These are phyloP conservation scores for Sporisorium iseilematis-ciliati DNA, from an alignment of 1,284 basidiomycete genomes.

Conservation along the genomic window DNA sequence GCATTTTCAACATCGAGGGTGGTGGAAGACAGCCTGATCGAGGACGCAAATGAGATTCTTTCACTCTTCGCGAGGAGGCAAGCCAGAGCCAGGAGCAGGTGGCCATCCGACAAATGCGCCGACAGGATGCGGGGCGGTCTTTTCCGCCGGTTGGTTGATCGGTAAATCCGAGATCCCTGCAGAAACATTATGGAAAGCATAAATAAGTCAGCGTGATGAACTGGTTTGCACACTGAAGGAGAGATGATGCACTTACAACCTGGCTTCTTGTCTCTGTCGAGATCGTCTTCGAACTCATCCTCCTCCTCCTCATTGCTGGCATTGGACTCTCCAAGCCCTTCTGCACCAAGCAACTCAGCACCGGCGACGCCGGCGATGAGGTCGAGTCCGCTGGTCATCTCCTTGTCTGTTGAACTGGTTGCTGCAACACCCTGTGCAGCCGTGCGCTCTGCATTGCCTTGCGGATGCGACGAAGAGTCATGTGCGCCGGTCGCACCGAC, in stretches of 20 bases:
- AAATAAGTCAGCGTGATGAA: conserved; percentile 3
- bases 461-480: conserved; percentile 8
- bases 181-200: not conserved
- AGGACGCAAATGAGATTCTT: not conserved
- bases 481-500: conserved; percentile 8
- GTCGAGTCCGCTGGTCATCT: conserved; percentile 46
- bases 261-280: conserved; percentile 32
- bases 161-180: conserved; percentile 51
- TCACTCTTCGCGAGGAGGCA: conserved; percentile 22
- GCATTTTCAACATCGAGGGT: not conserved
- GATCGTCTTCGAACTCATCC: conserved; percentile 39
- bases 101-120: conserved; percentile 50
- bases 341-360: conserved; percentile 38
- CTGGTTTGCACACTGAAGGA: not conserved
- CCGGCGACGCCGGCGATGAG: conserved; percentile 50
- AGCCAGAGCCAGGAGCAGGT: conserved; percentile 14
- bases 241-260: conserved; percentile 31
- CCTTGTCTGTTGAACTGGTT: conserved; percentile 17
- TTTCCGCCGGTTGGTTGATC: conserved; percentile 50
- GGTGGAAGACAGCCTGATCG: not conserved
- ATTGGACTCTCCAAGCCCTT: conserved; percentile 28
- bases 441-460: conserved; percentile 7
- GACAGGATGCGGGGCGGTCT: conserved; percentile 47
- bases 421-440: conserved; percentile 10
- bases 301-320: conserved; percentile 39